Conservation (phyloP, 2,329 filamentous ascomycete genomes). For the Aspergillus ochraceoroseus region DNA sequence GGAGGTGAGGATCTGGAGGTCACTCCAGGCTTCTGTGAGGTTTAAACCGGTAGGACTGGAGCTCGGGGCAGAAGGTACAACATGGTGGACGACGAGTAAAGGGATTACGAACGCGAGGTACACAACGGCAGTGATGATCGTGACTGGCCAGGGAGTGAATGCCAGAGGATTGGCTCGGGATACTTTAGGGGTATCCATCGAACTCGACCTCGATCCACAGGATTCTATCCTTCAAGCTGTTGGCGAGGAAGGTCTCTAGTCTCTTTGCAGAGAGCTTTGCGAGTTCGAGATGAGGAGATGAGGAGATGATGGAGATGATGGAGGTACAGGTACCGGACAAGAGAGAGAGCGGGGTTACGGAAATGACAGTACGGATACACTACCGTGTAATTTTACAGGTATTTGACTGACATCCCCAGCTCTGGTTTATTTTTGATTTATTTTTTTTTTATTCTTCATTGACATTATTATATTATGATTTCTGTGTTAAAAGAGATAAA, state of each 20-base stretch:
- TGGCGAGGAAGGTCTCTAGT: no score
- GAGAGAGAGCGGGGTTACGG: slow-evolving; percentile 1
- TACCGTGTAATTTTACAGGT: no score
- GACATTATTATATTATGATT: no score
- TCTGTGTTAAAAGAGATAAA: no score
- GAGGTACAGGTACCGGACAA: not conserved
- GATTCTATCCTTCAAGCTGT: slow-evolving; percentile 1
- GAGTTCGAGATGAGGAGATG: slow-evolving; percentile 10
- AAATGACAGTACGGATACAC: slow-evolving; percentile 7
- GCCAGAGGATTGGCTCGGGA: slow-evolving; percentile 52
- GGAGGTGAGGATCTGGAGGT: slow-evolving; percentile 69
- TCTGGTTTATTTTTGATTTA: no score
- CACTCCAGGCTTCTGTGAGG: slow-evolving; percentile 78
- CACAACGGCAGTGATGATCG: slow-evolving; percentile 67
- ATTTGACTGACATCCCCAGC: no score
- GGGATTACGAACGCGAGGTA: slow-evolving; percentile 74
- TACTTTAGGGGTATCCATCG: slow-evolving; percentile 32
- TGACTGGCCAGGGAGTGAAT: slow-evolving; percentile 77
- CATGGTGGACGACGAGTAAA: slow-evolving; percentile 68
- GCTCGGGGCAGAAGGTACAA: slow-evolving; percentile 63
- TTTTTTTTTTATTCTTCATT: no score
- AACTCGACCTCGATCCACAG: slow-evolving; percentile 11
- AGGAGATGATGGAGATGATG: slow-evolving; percentile 3
- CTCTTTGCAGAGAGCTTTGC: slow-evolving; percentile 3
- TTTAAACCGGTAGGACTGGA: slow-evolving; percentile 63